Evolutionary conservation across 257 asterid genomes (phyloP).

Genomic region (Echites panduratus): DNA sequence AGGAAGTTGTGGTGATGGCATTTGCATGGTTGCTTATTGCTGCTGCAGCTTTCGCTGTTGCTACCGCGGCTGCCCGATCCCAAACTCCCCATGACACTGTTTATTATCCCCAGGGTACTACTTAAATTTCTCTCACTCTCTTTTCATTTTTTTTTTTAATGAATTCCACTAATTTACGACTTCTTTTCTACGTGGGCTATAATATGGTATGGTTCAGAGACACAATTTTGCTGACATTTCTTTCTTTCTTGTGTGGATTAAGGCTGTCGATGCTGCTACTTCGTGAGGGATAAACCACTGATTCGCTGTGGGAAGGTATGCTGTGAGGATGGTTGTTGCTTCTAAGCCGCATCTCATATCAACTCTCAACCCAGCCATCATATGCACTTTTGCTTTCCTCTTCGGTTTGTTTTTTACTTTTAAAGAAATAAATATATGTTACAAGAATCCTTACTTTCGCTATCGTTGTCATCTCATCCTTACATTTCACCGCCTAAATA

Average conservation of each 20-base stretch:
- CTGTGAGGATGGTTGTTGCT: conserved; percentile 32
- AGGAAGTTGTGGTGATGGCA: conserved; percentile 15
- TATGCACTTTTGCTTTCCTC: neutral
- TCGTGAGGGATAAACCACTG: conserved; percentile 19
- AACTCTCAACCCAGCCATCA: neutral
- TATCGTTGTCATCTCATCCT: neutral
- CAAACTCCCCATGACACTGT: conserved; percentile 14
- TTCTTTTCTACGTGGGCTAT: neutral
- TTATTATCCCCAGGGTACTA: conserved; percentile 33
- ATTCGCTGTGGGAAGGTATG: conserved; percentile 27
- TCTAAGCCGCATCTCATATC: neutral
- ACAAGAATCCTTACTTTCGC: neutral
- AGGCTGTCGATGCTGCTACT: conserved; percentile 43
- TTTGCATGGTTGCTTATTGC: conserved; percentile 32
- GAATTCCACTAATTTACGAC: no score
- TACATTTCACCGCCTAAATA: no score
- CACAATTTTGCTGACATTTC: no score
- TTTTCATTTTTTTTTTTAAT: conserved; percentile 8
- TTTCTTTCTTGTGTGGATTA: no score
- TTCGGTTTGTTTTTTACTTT: neutral
- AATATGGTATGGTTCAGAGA: no score
- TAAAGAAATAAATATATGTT: neutral
- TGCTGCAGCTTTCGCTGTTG: conserved; percentile 16
- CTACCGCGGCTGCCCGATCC: conserved; percentile 27
- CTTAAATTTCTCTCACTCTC: no score